Conservation (phyloP, 2,329 filamentous ascomycete species). For the Boeremia exigua region DNA sequence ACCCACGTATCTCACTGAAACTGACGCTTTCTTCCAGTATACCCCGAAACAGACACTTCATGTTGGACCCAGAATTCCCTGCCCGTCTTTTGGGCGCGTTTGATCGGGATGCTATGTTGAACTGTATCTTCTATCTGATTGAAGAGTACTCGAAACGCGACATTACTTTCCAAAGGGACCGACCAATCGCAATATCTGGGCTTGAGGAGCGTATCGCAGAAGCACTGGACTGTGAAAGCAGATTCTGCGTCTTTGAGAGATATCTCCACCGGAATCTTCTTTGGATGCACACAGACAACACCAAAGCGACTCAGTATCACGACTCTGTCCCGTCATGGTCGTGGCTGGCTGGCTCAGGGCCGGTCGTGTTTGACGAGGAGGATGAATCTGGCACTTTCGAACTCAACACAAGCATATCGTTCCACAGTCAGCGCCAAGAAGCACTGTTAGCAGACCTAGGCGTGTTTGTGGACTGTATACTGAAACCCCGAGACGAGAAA, state of each 20-base stretch:
- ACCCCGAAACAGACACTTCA: slow-evolving; percentile 14
- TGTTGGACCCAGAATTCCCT: slow-evolving; percentile 24
- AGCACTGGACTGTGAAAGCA: slow-evolving; percentile 11
- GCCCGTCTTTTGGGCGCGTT: slow-evolving; percentile 10
- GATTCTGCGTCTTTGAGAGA: slow-evolving; percentile 21
- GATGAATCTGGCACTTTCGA: background rate
- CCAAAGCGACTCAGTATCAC: slow-evolving; percentile 11
- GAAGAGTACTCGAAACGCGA: slow-evolving; percentile 21
- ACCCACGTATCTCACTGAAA: background rate
- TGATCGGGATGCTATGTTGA: slow-evolving; percentile 5
- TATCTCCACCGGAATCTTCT: slow-evolving; percentile 26
- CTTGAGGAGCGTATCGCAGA: slow-evolving; percentile 21
- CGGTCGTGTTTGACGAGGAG: background rate
- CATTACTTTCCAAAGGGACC: slow-evolving; percentile 18
- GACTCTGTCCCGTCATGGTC: slow-evolving; percentile 26
- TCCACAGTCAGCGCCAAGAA: background rate
- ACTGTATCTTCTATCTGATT: slow-evolving; percentile 18
- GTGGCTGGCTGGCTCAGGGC: slow-evolving; percentile 17
- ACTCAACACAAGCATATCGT: background rate
- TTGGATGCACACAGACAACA: slow-evolving; percentile 17
- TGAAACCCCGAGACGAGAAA: background rate
- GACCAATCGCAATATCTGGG: slow-evolving; percentile 22
- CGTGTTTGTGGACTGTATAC: background rate
- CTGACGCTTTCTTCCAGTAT: slow-evolving; percentile 6
- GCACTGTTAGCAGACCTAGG: background rate